Base-by-base conservation (phyloP, 1,139 yeast species). In the Suhomyces panamericanus region DNA sequence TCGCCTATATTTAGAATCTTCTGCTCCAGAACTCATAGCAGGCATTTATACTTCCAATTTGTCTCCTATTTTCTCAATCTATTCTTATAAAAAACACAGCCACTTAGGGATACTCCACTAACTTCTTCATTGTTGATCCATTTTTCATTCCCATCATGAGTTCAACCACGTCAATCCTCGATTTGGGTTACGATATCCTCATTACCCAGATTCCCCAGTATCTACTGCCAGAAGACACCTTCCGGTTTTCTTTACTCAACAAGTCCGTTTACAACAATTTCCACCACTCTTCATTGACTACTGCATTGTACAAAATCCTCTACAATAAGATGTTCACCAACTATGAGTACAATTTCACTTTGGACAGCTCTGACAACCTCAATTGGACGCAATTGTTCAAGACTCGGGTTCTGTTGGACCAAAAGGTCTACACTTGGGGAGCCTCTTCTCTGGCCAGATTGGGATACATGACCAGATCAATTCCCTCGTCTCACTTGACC, bases 341-440 rank as follows among this genome's bases (percentile, higher is more conserved):
- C 70, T 46, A 69, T 43, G 51, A 48, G 13, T 42, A 52, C 35
- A 46, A 53, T 38, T 52, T 51, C 49, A 47, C 50, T 14, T 37
- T 53, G 36, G 49, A 48, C 32, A 42, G 65, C 27, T 62, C 70
- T 33, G 60, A 66, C 11, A 60, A 60, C 2, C 49, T 58, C 46
- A 68, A 75, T 49, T 83, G 87, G 87, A 72, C 70, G 5, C 71
- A 71, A 32, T 57, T 80, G 41, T 83, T 77, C 58, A 56, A 69
- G 13, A 49, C 70, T 38, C 63, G 88, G 37, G 56, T 62, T 12
- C 58, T 72, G 1, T 55, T 56, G 29, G 58, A 69, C 2, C 78
- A 80, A 4, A 60, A 67, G 36, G 54, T 86, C 4, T 78, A 69
- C 51, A 80, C 88, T 0, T 85, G 95, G 95, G 88, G 90, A 1